Evolutionary conservation across 140 eudicot genomes (phyloP), one percentile per base, ranked within the genome.

Genomic region (Eryngium alpinum): DNA sequence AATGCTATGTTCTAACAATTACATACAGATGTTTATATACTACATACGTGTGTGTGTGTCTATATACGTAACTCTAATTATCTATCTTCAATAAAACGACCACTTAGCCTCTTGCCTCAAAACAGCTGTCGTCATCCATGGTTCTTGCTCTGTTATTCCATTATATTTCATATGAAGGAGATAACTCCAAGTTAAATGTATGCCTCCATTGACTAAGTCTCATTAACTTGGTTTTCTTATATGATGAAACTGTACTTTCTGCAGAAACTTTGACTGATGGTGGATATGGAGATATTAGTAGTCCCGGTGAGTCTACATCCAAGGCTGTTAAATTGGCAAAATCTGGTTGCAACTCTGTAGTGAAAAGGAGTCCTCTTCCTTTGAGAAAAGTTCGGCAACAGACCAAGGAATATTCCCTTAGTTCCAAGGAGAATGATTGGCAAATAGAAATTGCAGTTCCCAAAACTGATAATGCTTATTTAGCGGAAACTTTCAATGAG

Each of bases 361-460:
- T 86, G 86, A 89, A 86, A 80, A 88, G 93, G 87, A 81, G 86
- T 85, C 91, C 97, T 10, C 72, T 86, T 77, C 85, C 94, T 38
- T 86, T 82, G 46, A 86, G 90, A 84, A 92, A 89, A 84, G 79
- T 89, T 12, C 91, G 81, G 16, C 90, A 79, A 75, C 88, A 82
- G 63, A 82, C 60, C 86, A 84, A 74, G 14, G 97, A 87, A 57
- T 84, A 84, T 79, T 84, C 90, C 59, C 88, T 79, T 51, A 77
- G 38, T 34, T 80, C 89, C 29, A 86, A 86, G 62, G 80, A 83
- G 82, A 89, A 79, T 81, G 96, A 92, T 73, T 94, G 98, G 98
- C 88, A 90, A 52, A 79, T 90, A 78, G 93, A 94, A 86, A 89
- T 94, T 49, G 90, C 85, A 80, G 87, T 90, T 84, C 96, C 97